These are phyloP conservation scores for Penicillium ucsense DNA, from an alignment of 495 filamentous ascomycete species.

Conservation along the genomic window DNA sequence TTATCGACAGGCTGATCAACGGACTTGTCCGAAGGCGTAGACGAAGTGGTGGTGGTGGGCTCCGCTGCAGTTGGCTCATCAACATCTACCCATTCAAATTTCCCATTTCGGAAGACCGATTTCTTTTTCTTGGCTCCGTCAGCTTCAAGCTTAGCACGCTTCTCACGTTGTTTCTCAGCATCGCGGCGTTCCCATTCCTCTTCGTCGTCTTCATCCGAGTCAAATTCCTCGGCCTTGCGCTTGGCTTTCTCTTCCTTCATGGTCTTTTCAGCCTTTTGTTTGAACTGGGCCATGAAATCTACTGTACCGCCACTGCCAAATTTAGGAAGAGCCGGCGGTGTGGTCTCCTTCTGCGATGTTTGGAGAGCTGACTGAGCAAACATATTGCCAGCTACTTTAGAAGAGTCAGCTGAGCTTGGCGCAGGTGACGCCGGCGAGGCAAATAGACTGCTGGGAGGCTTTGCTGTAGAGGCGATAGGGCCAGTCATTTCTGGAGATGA, in stretches of 20 bases:
- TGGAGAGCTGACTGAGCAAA: constrained; percentile 3
- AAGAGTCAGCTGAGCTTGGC: background rate
- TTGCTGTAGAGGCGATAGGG: background rate
- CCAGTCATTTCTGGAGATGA: background rate
- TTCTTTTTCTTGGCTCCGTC: constrained; percentile 15
- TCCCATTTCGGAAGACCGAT: constrained; percentile 31
- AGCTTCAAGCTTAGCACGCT: constrained; percentile 28
- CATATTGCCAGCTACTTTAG: constrained; percentile 15
- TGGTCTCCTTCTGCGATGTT: background rate
- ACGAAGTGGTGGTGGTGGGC: background rate
- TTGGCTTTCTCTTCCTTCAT: constrained; percentile 36
- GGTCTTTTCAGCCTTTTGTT: constrained; percentile 22
- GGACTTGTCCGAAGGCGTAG: too few species aligned
- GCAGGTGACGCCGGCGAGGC: constrained; percentile 3
- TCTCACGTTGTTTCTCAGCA: constrained; percentile 36
- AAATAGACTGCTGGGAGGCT: background rate
- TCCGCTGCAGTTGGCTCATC: constrained; percentile 4
- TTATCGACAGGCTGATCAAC: too few species aligned
- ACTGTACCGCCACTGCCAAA: constrained; percentile 16
- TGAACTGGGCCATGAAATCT: constrained; percentile 32
- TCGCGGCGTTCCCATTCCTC: constrained; percentile 40
- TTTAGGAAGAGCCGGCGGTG: constrained; percentile 21
- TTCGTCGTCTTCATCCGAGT: constrained; percentile 45
- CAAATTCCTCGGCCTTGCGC: constrained; percentile 46
- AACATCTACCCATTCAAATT: constrained; percentile 29